Conservation (phyloP, 2,329 filamentous ascomycete genomes). For the Aspergillus intermedius region DNA sequence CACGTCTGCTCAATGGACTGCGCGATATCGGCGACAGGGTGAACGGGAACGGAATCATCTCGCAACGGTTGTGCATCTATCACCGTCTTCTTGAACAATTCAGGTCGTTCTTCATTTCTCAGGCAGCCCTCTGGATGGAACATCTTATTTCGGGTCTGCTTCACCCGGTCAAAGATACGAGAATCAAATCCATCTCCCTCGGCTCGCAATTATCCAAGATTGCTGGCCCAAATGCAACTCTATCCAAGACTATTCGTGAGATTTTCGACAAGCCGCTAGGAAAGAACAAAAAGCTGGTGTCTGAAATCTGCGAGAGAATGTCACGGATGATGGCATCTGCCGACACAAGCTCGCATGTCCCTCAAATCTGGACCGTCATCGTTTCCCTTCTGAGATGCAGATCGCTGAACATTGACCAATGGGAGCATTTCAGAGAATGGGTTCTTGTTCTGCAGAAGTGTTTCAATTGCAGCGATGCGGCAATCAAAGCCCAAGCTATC, state of each 20-base stretch:
- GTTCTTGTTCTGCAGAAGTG: conserved; percentile 72
- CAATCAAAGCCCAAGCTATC: conserved; percentile 69
- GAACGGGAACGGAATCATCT: conserved; percentile 72
- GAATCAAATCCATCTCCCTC: conserved; percentile 65
- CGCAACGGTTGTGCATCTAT: conserved; percentile 72
- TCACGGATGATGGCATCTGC: conserved; percentile 58
- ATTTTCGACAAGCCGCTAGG: conserved; percentile 46
- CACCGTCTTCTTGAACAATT: conserved; percentile 68
- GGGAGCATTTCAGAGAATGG: conserved; percentile 70
- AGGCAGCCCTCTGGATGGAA: conserved; percentile 69
- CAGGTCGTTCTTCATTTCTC: conserved; percentile 61
- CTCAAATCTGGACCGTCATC: conserved; percentile 82
- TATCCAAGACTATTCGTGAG: conserved; percentile 58
- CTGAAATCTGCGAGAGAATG: conserved; percentile 62
- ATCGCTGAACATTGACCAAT: conserved; percentile 54
- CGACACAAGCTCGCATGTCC: conserved; percentile 60
- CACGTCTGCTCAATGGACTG: conserved; percentile 63
- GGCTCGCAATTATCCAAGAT: conserved; percentile 64
- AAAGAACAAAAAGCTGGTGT: conserved; percentile 57
- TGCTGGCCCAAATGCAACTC: conserved; percentile 61
- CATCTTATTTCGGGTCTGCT: conserved; percentile 78
- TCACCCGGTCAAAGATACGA: conserved; percentile 69
- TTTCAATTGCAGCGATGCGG: conserved; percentile 70
- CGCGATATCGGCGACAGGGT: conserved; percentile 66
- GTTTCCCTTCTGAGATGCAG: conserved; percentile 66